A percentile compares a stretch with the other conserved stretches of the same genome.
These are phyloP conservation scores for Fusarium hostae DNA, from an alignment of 2,329 filamentous ascomycete genomes.

Conservation along the genomic window DNA sequence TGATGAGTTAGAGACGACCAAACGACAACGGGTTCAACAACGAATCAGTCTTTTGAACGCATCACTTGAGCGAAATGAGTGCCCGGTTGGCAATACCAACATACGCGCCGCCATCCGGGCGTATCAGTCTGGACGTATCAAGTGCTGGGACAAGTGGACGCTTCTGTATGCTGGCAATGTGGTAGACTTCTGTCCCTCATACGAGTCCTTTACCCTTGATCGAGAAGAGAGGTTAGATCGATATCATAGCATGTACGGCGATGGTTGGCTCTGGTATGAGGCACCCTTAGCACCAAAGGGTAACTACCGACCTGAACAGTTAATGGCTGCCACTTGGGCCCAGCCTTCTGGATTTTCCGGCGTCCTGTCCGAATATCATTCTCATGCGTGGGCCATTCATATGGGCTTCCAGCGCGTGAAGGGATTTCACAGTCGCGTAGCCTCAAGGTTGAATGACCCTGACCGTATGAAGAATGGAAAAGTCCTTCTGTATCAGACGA, in stretches of 20 bases:
- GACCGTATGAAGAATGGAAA: constrained; percentile 7
- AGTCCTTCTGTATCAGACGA: constrained; percentile 30
- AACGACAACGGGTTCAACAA: constrained; percentile 28
- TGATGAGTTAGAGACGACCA: constrained; percentile 40
- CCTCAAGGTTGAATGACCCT: background rate
- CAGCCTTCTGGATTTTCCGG: constrained; percentile 14
- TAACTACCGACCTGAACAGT: constrained; percentile 23
- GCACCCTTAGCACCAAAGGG: constrained; percentile 31
- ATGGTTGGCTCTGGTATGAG: constrained; percentile 45
- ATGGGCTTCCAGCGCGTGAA: constrained; percentile 43
- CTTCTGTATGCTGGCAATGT: constrained; percentile 39
- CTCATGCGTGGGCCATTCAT: constrained; percentile 36
- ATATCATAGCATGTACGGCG: constrained; percentile 35
- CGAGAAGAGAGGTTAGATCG: constrained; percentile 38
- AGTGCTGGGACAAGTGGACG: constrained; percentile 42
- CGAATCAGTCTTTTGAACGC: constrained; percentile 19
- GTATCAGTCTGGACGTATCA: constrained; percentile 32
- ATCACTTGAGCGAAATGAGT: constrained; percentile 16
- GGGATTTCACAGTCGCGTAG: constrained; percentile 35
- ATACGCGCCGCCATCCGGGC: constrained; percentile 38
- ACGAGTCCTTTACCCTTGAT: constrained; percentile 42
- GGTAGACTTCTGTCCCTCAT: constrained; percentile 36
- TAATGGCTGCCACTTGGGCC: constrained; percentile 43
- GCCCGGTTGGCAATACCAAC: constrained; percentile 22
- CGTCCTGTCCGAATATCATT: background rate